Evolutionary conservation across 306 rosid species (phyloP), one percentile per base, ranked within the genome.

Genomic region (Prunus mume): DNA sequence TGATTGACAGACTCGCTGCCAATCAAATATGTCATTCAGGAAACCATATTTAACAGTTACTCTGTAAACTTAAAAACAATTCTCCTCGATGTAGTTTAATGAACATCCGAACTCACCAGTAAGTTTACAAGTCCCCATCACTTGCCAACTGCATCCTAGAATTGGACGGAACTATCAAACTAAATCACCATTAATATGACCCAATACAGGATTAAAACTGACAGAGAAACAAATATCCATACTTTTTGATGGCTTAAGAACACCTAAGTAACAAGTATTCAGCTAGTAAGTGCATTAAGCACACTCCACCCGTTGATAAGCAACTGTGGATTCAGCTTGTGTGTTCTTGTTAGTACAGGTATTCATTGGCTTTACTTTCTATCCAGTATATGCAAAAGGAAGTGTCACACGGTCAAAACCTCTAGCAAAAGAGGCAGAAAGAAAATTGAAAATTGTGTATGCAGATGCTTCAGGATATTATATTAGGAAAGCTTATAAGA

Each of bases 151-250:
- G 47, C 47, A 32, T 64, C 47, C 68, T 64, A 32, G 46, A 64
- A 30, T 32, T 64, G 47, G 68, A 64, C 9, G 67, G 13, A 64
- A 64, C 34, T 15, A 64, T 30, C 68, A 64, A 64, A 64, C 68
- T 64, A 64, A 32, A 28, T 64, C 22, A 64, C 47, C 46, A 64
- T 18, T 17, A 64, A 30, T 14, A 62, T 64, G 68, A 32, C 68
- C 34, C 24, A 15, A 64, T 17, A 46, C 49, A 64, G 3, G 69
- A 32, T 17, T 14, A 64, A 18, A 64, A 34, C 69, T 32, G 47
- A 9, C 24, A 62, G 24, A 28, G 20, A 8, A 34, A 64, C 22
- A 64, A 15, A 34, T 17, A 14, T 24, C 18, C 28, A 58, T 25
- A 58, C 12, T 19, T 56, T 60, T 60, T 24, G 30, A 60, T 24